Conservation (phyloP, 805 yeast genomes). For the Pichia occidentalis region DNA sequence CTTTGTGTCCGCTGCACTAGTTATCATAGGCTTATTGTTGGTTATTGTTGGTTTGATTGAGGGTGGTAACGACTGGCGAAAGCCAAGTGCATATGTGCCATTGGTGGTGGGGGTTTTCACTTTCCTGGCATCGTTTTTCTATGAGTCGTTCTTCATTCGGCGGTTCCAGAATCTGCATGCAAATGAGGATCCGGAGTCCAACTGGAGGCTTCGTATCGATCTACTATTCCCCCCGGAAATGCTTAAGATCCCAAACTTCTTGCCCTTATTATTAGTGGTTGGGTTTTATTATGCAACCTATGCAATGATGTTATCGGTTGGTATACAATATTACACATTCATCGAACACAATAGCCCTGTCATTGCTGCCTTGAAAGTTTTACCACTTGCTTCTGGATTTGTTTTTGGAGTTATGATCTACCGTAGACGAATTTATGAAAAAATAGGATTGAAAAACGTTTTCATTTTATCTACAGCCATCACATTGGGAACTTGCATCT, state of each 20-base stretch:
- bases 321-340: constrained; percentile 23
- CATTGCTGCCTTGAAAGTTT: constrained; percentile 31
- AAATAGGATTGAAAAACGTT: constrained; percentile 20
- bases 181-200: background rate
- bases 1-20: constrained; percentile 29
- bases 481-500: constrained; percentile 15
- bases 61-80: constrained; percentile 38
- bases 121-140: constrained; percentile 23
- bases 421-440: constrained; percentile 10
- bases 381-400: constrained; percentile 31
- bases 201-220: constrained; percentile 18
- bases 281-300: constrained; percentile 11
- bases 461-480: constrained; percentile 13
- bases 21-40: constrained; percentile 33
- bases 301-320: constrained; percentile 5
- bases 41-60: constrained; percentile 40
- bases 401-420: constrained; percentile 24
- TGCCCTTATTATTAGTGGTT: constrained; percentile 12
- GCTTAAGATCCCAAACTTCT: constrained; percentile 18
- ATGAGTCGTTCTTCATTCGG: constrained; percentile 26
- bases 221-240: constrained; percentile 21
- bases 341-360: constrained; percentile 28
- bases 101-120: constrained; percentile 33
- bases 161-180: constrained; percentile 11
- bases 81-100: constrained; percentile 37